Conservation (phyloP, 1,284 basidiomycete species). For the Gymnopus androsaceus region DNA sequence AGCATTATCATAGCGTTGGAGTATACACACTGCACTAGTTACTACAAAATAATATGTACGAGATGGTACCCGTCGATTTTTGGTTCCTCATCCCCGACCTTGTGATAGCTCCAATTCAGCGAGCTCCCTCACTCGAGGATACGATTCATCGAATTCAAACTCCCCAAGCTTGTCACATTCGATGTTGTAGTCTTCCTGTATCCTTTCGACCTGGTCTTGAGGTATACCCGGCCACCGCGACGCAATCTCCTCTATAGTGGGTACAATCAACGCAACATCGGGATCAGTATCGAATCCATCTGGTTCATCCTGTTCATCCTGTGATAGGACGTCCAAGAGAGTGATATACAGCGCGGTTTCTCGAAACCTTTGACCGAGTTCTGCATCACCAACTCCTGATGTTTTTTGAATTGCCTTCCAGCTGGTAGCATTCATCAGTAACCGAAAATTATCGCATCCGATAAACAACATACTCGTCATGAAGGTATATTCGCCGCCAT, state of each 20-base stretch:
- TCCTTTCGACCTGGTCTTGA: slow-evolving; percentile 57
- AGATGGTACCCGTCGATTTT: neutral
- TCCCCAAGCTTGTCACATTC: slow-evolving; percentile 60
- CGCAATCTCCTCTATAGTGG: slow-evolving; percentile 56
- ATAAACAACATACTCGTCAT: slow-evolving; percentile 79
- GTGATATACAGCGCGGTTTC: slow-evolving; percentile 71
- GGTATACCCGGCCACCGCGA: slow-evolving; percentile 73
- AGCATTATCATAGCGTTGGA: neutral
- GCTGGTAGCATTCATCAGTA: slow-evolving; percentile 38
- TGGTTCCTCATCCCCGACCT: slow-evolving; percentile 21
- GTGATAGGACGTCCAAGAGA: slow-evolving; percentile 49
- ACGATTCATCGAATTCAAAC: slow-evolving; percentile 59
- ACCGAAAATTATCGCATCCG: neutral
- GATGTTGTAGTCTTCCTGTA: slow-evolving; percentile 57
- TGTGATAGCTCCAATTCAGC: slow-evolving; percentile 48
- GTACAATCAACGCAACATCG: slow-evolving; percentile 53
- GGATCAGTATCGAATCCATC: slow-evolving; percentile 56
- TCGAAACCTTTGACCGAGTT: slow-evolving; percentile 65
- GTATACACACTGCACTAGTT: neutral
- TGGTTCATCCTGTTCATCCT: slow-evolving; percentile 35
- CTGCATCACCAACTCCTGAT: slow-evolving; percentile 66
- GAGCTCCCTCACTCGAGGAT: slow-evolving; percentile 60
- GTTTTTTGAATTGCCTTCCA: slow-evolving; percentile 75
- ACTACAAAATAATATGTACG: neutral
- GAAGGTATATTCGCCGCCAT: slow-evolving; percentile 86